Evolutionary conservation across 2,329 filamentous ascomycete species (phyloP).

Genomic region (Endothia cerciana): DNA sequence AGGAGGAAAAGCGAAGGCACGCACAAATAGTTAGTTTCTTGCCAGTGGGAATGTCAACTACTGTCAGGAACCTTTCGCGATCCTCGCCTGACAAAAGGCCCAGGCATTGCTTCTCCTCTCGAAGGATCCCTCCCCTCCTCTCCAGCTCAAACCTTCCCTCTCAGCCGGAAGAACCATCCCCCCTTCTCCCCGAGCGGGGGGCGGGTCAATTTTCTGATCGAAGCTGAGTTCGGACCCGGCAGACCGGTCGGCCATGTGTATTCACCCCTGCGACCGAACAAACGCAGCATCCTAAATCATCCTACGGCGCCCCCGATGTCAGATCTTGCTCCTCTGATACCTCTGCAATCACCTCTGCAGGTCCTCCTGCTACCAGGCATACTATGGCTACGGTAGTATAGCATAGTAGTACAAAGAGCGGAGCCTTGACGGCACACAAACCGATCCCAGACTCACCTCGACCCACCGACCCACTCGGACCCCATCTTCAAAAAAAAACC

Average conservation of each 20-base stretch:
- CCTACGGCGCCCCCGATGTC: not conserved
- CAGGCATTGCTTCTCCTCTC: too few species aligned
- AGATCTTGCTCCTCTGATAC: too few species aligned
- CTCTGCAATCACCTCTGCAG: too few species aligned
- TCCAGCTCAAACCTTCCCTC: not conserved
- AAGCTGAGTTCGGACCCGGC: not conserved
- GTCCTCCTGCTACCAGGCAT: too few species aligned
- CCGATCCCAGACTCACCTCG: slow-evolving; percentile 23
- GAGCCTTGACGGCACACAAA: slow-evolving; percentile 13
- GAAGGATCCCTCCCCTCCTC: not conserved
- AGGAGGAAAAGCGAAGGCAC: not conserved
- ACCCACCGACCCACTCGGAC: slow-evolving; percentile 4
- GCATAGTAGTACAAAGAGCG: not conserved
- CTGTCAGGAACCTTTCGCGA: too few species aligned
- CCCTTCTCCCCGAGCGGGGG: too few species aligned
- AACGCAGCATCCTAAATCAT: not conserved
- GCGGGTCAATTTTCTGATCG: not conserved
- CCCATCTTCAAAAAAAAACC: not conserved
- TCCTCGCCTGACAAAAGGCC: too few species aligned
- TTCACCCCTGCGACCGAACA: not conserved
- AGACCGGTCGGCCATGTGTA: slow-evolving; percentile 1
- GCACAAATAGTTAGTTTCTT: too few species aligned
- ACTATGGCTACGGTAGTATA: too few species aligned
- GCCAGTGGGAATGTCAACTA: too few species aligned
- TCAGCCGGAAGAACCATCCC: not conserved